Evolutionary conservation across 768 basidiomycete genomes (phyloP), one percentile per base, ranked within the genome.

Genomic region (Russula lepida): DNA sequence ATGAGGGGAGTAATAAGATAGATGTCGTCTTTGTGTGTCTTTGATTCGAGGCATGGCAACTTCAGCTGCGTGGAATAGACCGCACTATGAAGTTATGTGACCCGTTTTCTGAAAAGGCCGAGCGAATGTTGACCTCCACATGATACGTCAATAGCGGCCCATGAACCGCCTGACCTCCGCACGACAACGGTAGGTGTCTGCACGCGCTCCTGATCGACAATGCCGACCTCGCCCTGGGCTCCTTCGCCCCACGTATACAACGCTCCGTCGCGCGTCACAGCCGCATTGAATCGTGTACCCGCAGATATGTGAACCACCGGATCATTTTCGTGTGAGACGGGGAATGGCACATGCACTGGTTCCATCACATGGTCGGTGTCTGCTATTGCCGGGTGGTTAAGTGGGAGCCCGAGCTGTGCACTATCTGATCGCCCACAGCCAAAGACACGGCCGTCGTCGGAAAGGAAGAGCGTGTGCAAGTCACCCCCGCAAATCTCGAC

Each of bases 391-490:
- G 78, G 78, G 65, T 95, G 83, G 63, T 89, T 84, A 59, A 86
- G 82, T 0, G 79, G 72, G 37, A 89, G 77, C 12, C 95, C 95
- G 32, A 95, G 81, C 68, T 97, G 92, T 37, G 87, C 83, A 39
- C 84, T 84, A 66, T 94, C 91, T 48, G 83, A 84, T 39, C 94
- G 85, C 3, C 95, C 95, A 68, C 87, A 89, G 1, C 85, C 90
- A 71, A 83, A 95, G 1, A 98, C 89, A 63, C 84, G 83, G 50
- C 95, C 95, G 33, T 82, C 79, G 41, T 81, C 79, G 12, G 94
- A 88, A 66, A 93, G 77, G 79, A 99, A 98, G 50, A 98, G 71
- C 0, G 93, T 85, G 70, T 99, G 94, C 67, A 97, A 89, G 59
- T 88, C 85, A 48, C 95, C 93, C 19, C 88, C 92, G 23, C 69